phyloP scores from a whole-genome alignment of 257 asterid genomes.

The Rhazya stricta region DNA sequence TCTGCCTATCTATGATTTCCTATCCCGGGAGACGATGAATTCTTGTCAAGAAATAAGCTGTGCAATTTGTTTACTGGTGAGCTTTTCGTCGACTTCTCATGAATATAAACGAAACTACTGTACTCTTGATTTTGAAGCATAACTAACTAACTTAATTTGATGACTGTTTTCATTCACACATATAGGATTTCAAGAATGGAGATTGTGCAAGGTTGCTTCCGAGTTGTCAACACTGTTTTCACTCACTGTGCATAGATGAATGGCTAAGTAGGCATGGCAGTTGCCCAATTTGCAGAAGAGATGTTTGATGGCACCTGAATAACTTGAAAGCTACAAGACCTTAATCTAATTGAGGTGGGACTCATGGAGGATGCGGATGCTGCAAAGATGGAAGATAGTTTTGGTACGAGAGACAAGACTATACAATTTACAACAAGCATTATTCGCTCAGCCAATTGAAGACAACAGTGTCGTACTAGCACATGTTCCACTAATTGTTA shows the following conservation, averaged over 20 bases:
- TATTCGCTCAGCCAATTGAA: too few species aligned
- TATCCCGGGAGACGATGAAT: slow-evolving; percentile 8
- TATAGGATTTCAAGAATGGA: slow-evolving; percentile 65
- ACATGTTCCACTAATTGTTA: neutral
- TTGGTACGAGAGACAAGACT: too few species aligned
- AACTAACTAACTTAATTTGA: too few species aligned
- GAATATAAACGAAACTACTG: neutral
- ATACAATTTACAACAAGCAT: too few species aligned
- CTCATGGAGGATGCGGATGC: too few species aligned
- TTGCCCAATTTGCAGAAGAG: slow-evolving; percentile 79
- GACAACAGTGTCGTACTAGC: too few species aligned
- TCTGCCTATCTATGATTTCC: slow-evolving; percentile 46
- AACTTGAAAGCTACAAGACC: neutral
- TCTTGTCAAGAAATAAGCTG: slow-evolving; percentile 39
- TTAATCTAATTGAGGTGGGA: neutral
- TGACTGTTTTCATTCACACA: neutral
- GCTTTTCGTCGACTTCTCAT: neutral
- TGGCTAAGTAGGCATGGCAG: slow-evolving; percentile 71
- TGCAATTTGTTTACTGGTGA: slow-evolving; percentile 80
- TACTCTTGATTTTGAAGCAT: neutral
- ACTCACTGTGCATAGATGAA: slow-evolving; percentile 63
- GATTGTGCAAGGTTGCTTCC: slow-evolving; percentile 54
- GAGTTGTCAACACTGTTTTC: slow-evolving; percentile 64
- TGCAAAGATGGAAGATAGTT: too few species aligned
- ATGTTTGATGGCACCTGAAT: slow-evolving; percentile 21